These are phyloP conservation scores for Serendipita sp. DNA, from an alignment of 1,284 basidiomycete species.

Conservation along the genomic window DNA sequence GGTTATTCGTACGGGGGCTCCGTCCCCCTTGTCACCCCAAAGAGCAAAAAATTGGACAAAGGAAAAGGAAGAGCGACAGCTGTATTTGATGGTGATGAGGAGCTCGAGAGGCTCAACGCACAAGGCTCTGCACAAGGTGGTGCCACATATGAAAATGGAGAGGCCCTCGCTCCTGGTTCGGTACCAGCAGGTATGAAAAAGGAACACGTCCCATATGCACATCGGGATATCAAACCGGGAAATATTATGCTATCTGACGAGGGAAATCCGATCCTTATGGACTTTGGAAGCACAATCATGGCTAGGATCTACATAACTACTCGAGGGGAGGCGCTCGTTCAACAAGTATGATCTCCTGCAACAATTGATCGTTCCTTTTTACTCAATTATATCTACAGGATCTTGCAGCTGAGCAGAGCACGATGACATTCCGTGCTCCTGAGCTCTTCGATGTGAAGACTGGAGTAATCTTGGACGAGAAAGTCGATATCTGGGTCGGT, in stretches of 20 bases:
- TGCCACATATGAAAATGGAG: slow-evolving; percentile 5
- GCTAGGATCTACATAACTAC: slow-evolving; percentile 68
- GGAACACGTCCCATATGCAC: slow-evolving; percentile 78
- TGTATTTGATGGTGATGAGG: slow-evolving; percentile 68
- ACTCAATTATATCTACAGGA: slow-evolving; percentile 36
- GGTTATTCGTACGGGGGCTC: slow-evolving; percentile 56
- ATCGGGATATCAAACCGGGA: slow-evolving; percentile 92
- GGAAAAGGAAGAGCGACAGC: slow-evolving; percentile 40
- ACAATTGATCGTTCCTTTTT: background rate
- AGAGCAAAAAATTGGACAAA: slow-evolving; percentile 27
- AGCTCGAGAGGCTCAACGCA: slow-evolving; percentile 24
- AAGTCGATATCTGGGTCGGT: slow-evolving; percentile 88
- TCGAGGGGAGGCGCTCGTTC: slow-evolving; percentile 71
- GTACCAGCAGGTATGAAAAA: slow-evolving; percentile 26
- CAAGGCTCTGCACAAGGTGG: background rate
- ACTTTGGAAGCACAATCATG: slow-evolving; percentile 82
- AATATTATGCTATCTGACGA: slow-evolving; percentile 96
- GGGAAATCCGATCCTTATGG: slow-evolving; percentile 88
- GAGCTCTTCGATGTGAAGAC: slow-evolving; percentile 95
- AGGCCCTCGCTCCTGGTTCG: slow-evolving; percentile 20
- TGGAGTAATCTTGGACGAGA: slow-evolving; percentile 72
- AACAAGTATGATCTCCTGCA: slow-evolving; percentile 41
- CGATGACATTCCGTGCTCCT: slow-evolving; percentile 91
- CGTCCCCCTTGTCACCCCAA: slow-evolving; percentile 10
- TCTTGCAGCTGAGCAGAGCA: slow-evolving; percentile 86